Base-by-base conservation (phyloP, 176 grass and related monocot genomes). In the Triticum dicoccoides region DNA sequence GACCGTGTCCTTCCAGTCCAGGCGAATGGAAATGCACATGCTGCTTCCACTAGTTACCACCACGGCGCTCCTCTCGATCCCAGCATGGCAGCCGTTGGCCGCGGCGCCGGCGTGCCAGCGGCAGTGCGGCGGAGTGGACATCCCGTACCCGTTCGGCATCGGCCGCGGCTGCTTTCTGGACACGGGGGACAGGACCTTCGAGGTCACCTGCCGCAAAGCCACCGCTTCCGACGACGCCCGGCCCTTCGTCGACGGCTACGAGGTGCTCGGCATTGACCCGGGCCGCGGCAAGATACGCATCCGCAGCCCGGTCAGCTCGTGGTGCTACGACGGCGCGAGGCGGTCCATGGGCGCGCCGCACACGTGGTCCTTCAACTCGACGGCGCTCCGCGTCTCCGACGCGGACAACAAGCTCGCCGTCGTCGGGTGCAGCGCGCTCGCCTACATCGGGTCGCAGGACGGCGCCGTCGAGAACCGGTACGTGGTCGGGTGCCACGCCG, bases 111-210 rank as follows among this genome's bases (percentile, higher is more conserved):
- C 82, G 23, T 75, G 87, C 18, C 71, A 10, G n/a, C 5, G 5
- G 11, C 35, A 8, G 27, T 92, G 90, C n/a, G 90, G 90, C 76
- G 12, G n/a, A 5, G 66, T 95, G 20, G 11, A 74, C 21, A 89
- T 95, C 58, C 76, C 80, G 17, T 92, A 87, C 71, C 93, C 90
- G 6, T 92, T 95, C 68, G 90, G 93, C 61, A 89, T 95, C 59
- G 91, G 89, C 69, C 49, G 21, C 2, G 72, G 66, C 17, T 95
- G 93, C 61, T 92, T 35, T 70, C 71, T 81, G 3, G 76, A 52
- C 12, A 82, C 78, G 38, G 66, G 14, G 54, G 61, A 18, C 41
- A 2, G 25, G 29, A 14, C 86, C 21, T 95, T 95, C 67, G 71
- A 71, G 37, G 65, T 92, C 33, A 75, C 63, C 56, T 95, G 90